phyloP scores from a whole-genome alignment of 2,329 filamentous ascomycete genomes.

The Thermoascus crustaceus region DNA sequence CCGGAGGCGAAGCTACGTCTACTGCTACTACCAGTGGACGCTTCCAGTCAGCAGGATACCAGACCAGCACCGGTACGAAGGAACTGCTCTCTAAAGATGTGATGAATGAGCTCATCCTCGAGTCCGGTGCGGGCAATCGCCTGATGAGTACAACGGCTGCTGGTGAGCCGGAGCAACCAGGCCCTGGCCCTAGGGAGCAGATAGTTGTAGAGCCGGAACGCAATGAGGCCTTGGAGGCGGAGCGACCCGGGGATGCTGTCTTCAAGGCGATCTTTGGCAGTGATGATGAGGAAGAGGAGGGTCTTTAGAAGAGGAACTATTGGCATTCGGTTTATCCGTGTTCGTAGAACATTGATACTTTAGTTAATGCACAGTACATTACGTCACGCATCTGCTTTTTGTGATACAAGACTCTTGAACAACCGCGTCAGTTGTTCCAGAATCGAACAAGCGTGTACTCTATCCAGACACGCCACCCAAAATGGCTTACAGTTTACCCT shows the following conservation, averaged over 20 bases:
- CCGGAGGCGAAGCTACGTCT: constrained; percentile 23
- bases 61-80: constrained; percentile 23
- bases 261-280: constrained; percentile 93
- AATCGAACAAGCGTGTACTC: too few species aligned
- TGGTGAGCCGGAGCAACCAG: constrained; percentile 5
- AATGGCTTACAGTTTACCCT: too few species aligned
- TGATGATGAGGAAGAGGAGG: constrained; percentile 60
- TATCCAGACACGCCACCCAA: too few species aligned
- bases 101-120: constrained; percentile 48
- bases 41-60: constrained; percentile 26
- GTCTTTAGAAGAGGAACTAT: too few species aligned
- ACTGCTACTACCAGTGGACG: constrained; percentile 11
- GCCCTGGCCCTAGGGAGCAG: constrained; percentile 8
- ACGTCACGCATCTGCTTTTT: too few species aligned
- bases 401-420: too few species aligned
- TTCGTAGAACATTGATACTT: too few species aligned
- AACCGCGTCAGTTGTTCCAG: too few species aligned
- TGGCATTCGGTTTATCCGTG: too few species aligned
- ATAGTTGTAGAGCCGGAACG: constrained; percentile 58
- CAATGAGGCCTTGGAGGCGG: constrained; percentile 70
- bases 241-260: constrained; percentile 68
- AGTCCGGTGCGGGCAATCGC: constrained; percentile 25
- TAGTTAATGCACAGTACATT: too few species aligned
- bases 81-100: constrained; percentile 48
- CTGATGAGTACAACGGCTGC: constrained; percentile 1